Conservation (phyloP, 1,139 yeast species). For the Taphrina confusa region DNA sequence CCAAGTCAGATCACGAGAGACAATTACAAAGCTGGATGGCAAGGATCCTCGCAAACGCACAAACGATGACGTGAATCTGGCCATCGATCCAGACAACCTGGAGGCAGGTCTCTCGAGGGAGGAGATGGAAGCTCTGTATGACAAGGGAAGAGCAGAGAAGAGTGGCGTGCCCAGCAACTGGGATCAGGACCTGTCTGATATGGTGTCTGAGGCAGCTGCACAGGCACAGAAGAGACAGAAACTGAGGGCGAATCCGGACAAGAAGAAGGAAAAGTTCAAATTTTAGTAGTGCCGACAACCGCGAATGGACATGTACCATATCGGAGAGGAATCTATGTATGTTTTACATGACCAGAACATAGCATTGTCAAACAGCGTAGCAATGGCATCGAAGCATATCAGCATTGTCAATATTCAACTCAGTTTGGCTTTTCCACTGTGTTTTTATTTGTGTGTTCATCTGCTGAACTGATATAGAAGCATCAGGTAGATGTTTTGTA, state of each 20-base stretch:
- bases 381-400: too few species aligned
- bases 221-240: slow-evolving; percentile 36
- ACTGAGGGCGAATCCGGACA: slow-evolving; percentile 26
- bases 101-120: slow-evolving; percentile 33
- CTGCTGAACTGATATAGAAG: too few species aligned
- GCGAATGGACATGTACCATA: too few species aligned
- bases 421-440: too few species aligned
- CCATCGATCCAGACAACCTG: slow-evolving; percentile 35
- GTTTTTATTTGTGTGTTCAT: too few species aligned
- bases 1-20: background rate
- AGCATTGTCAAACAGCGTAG: too few species aligned
- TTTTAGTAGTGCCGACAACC: slow-evolving; percentile 11
- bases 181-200: slow-evolving; percentile 38
- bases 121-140: slow-evolving; percentile 33
- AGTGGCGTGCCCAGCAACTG: slow-evolving; percentile 23
- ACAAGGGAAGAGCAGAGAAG: slow-evolving; percentile 29
- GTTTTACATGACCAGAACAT: too few species aligned
- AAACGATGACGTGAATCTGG: slow-evolving; percentile 34
- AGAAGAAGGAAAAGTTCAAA: slow-evolving; percentile 38
- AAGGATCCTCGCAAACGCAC: slow-evolving; percentile 26
- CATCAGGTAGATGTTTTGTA: too few species aligned
- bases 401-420: too few species aligned
- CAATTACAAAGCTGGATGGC: slow-evolving; percentile 20
- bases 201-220: slow-evolving; percentile 38
- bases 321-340: too few species aligned